A percentile compares a stretch with the other conserved stretches of the same genome.
These are phyloP conservation scores for Penicillium sclerotiorum DNA, from an alignment of 2,329 filamentous ascomycete species.

Conservation along the genomic window DNA sequence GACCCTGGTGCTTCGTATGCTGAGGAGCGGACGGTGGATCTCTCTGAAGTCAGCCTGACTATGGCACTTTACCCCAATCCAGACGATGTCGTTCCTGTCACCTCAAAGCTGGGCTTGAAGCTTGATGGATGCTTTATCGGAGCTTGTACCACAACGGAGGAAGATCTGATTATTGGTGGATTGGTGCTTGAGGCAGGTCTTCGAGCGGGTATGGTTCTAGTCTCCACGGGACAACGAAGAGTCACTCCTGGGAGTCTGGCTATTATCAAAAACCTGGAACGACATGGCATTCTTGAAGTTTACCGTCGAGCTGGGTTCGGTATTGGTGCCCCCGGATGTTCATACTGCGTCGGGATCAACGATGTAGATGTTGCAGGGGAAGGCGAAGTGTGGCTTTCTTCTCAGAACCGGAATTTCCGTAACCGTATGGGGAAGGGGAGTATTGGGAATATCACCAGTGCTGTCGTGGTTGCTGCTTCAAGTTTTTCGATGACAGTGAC, in stretches of 20 bases:
- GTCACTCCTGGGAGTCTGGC: slow-evolving; percentile 46
- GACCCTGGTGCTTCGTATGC: slow-evolving; percentile 45
- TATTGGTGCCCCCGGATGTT: too few relatives aligned
- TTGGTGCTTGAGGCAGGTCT: slow-evolving; percentile 45
- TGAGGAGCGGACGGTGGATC: slow-evolving; percentile 40
- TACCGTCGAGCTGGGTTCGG: too few relatives aligned
- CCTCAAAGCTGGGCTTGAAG: slow-evolving; percentile 31
- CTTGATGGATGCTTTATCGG: slow-evolving; percentile 51
- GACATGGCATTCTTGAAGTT: too few relatives aligned
- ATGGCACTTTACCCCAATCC: slow-evolving; percentile 47
- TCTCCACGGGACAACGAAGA: slow-evolving; percentile 37
- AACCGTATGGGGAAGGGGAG: too few relatives aligned
- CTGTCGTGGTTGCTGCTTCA: too few relatives aligned
- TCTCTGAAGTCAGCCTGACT: slow-evolving; percentile 39
- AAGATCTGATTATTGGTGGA: slow-evolving; percentile 48
- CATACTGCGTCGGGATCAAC: too few relatives aligned
- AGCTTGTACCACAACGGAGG: slow-evolving; percentile 50
- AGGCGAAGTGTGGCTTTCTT: too few relatives aligned
- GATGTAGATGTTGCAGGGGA: too few relatives aligned
- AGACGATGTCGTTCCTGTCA: slow-evolving; percentile 48
- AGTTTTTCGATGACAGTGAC: too few relatives aligned
- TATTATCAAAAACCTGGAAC: too few relatives aligned
- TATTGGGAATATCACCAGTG: too few relatives aligned
- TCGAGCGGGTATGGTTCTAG: slow-evolving; percentile 33
- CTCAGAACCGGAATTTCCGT: too few relatives aligned